Percentiles rank a stretch among this genome's conserved stretches.
Evolutionary conservation across 257 asterid genomes (phyloP).

Genomic region (Marsdenia floribunda): DNA sequence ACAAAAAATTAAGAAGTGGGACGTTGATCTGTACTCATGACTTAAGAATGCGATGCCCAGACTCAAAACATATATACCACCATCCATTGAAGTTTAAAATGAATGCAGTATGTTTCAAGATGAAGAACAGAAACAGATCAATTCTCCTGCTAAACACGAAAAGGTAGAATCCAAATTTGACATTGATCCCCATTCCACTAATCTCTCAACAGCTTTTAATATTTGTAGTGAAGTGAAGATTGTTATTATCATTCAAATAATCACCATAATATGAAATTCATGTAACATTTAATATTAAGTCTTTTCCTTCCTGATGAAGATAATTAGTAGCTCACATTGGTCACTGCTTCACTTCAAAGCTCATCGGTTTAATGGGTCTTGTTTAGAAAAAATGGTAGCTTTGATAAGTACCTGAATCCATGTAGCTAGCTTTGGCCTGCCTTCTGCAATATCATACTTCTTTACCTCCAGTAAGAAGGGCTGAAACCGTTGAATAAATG

Average conservation of each 20-base stretch:
- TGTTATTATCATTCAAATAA: neutral
- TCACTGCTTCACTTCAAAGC: neutral
- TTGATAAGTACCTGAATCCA: slow-evolving; percentile 60
- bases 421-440: slow-evolving; percentile 57
- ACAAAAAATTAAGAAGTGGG: neutral
- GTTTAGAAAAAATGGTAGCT: neutral
- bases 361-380: neutral
- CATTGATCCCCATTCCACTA: no score
- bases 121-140: no score
- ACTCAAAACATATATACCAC: neutral
- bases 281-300: neutral
- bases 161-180: no score
- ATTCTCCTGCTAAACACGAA: no score
- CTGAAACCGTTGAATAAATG: slow-evolving; percentile 63
- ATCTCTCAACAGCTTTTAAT: no score
- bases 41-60: neutral
- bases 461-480: slow-evolving; percentile 51
- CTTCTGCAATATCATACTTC: slow-evolving; percentile 48
- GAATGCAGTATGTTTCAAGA: no score
- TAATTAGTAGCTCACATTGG: neutral
- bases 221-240: neutral
- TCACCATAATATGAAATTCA: no score
- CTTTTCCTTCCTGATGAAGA: neutral
- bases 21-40: neutral
- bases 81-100: no score